Conservation (phyloP, 2,329 filamentous ascomycete genomes). For the Fusarium sp. region DNA sequence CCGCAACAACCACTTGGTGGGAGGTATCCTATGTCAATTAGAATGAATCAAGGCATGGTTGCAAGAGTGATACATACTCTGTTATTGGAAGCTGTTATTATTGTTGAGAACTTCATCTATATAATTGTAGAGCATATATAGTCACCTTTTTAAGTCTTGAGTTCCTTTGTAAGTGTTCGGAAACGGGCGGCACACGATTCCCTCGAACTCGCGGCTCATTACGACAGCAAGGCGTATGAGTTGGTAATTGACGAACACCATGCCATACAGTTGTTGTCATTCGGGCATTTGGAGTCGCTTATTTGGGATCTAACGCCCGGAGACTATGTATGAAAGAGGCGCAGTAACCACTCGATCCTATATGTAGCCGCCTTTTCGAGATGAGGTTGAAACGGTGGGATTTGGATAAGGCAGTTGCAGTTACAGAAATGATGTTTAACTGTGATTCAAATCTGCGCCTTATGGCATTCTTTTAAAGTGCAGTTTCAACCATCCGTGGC, state of each 20-base stretch:
- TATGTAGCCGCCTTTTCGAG: conserved; percentile 16
- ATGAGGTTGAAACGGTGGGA: conserved; percentile 19
- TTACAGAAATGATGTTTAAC: conserved; percentile 12
- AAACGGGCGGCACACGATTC: conserved; percentile 3
- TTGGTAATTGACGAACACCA: background rate
- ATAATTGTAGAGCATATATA: conserved; percentile 3
- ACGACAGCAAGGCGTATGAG: conserved; percentile 14
- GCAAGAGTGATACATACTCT: background rate
- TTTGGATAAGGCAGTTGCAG: conserved; percentile 8
- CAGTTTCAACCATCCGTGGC: conserved; percentile 30
- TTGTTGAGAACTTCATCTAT: background rate
- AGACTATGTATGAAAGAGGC: conserved; percentile 21
- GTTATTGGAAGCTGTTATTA: background rate
- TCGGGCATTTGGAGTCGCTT: background rate
- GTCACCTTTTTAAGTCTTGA: conserved; percentile 32
- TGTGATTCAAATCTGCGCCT: conserved; percentile 22
- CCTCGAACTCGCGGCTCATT: conserved; percentile 9
- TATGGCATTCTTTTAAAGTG: conserved; percentile 5
- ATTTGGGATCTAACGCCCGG: conserved; percentile 28
- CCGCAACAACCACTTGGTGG: background rate
- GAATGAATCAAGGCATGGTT: background rate
- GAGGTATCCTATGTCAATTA: conserved; percentile 4
- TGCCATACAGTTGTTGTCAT: background rate
- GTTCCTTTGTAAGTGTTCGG: background rate
- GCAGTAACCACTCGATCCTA: conserved; percentile 17